Percentiles rank a stretch among this genome's conserved stretches.
Conservation (phyloP, 2,329 filamentous ascomycete genomes). For the Bipolaris victoriae region DNA sequence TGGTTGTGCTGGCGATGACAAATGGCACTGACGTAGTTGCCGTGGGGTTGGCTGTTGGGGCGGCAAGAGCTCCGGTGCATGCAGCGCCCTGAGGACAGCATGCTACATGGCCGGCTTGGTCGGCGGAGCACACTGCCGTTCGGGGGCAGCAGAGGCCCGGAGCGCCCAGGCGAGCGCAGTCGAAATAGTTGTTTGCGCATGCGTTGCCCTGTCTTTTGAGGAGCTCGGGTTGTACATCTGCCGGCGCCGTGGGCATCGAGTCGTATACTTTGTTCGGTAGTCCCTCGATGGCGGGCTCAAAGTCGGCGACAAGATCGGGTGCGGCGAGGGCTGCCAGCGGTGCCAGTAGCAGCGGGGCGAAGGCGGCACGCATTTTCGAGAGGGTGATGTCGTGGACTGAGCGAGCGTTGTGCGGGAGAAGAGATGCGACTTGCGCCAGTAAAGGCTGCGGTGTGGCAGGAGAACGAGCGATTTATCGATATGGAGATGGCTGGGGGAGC, state of each 20-base stretch:
- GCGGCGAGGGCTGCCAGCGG: slow-evolving; percentile 38
- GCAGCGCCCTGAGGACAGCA: slow-evolving; percentile 65
- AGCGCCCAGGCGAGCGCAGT: slow-evolving; percentile 60
- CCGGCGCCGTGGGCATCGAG: slow-evolving; percentile 28
- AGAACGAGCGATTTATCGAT: slow-evolving; percentile 16
- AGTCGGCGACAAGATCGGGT: slow-evolving; percentile 38
- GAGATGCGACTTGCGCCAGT: slow-evolving; percentile 17
- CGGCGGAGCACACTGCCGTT: slow-evolving; percentile 61
- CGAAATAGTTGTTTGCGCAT: slow-evolving; percentile 60
- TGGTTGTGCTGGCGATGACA: slow-evolving; percentile 27
- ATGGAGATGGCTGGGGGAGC: slow-evolving; percentile 2
- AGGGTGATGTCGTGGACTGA: slow-evolving; percentile 2
- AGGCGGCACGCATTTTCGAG: slow-evolving; percentile 37
- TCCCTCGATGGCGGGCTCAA: slow-evolving; percentile 36
- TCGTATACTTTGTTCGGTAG: slow-evolving; percentile 31
- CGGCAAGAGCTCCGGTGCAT: slow-evolving; percentile 58
- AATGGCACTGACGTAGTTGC: slow-evolving; percentile 30
- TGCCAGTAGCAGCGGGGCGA: slow-evolving; percentile 37
- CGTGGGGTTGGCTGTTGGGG: slow-evolving; percentile 10
- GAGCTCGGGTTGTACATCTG: slow-evolving; percentile 33
- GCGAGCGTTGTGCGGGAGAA: slow-evolving; percentile 9
- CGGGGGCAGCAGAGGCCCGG: slow-evolving; percentile 62
- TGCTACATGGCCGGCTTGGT: slow-evolving; percentile 63
- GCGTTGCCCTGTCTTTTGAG: slow-evolving; percentile 47
- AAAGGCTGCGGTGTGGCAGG: slow-evolving; percentile 14